Base-by-base conservation (phyloP, 192 early-diverging fungal genomes). In the Backusella mclennaniae region DNA sequence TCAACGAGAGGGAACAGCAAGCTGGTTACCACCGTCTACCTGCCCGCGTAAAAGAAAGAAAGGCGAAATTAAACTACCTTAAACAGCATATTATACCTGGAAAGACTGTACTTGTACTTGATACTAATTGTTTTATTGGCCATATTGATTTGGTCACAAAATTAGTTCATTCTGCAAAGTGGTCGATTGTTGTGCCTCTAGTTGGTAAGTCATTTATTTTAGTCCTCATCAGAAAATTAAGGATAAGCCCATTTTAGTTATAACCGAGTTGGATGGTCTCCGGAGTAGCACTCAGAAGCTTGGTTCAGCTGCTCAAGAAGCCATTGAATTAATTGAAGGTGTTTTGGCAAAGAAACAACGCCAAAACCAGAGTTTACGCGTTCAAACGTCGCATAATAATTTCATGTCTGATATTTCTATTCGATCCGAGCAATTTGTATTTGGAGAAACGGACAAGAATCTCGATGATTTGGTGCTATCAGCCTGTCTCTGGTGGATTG, bases 191-290 rank as follows among this genome's bases (percentile, higher is more conserved):
- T 15, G 80, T 90, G 15, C 89, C 89, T 17, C 69, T 88, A 69
- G 87, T 84, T 46, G 85, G 85, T 86, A 77, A 84, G 59, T 71
- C 31, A 70, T 42, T 36, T 39, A 15, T 9, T 23, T 5, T 29
- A 15, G 3, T 29, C 9, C 3, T 42, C 14, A 5, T 41, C 19
- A 73, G 23, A 29, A 44, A 66, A 29, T 3, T 29, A 6, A 59
- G 21, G 4, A 44, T 3, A 53, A 69, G 33, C 7, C 8, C 15
- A 36, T 29, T 68, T 21, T 42, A 86, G 89, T 88, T 7, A 74
- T 90, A 31, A 90, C 89, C 38, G 89, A 90, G 66, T 70, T 90
- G 73, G 89, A 88, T 70, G 89, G 89, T 6, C 76, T 90, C 15
- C 77, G 78, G 44, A 76, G 80, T 33, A 90, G 88, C 66, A 79